Evolutionary conservation across 768 basidiomycete species (phyloP), one percentile per base, ranked within the genome.

Genomic region (Russula earlei): DNA sequence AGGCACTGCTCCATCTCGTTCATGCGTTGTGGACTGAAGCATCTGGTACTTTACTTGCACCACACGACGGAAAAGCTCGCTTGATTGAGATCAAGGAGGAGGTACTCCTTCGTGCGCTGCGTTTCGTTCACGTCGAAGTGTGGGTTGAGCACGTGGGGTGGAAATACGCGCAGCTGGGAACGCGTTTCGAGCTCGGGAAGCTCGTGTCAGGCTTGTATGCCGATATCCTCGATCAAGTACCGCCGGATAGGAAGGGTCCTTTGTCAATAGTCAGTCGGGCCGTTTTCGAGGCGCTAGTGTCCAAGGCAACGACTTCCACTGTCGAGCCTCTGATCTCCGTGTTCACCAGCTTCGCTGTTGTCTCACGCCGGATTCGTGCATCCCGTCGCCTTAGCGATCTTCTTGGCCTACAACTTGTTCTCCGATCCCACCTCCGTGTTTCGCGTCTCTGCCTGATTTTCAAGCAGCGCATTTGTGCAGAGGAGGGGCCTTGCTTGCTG

Each of bases 61-160:
- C 82, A 29, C 69, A 78, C 0, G 76, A 81, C 0, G 77, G 82
- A 44, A 82, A 82, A 46, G 68, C 77, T 6, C 80, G 79, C 31
- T 74, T 85, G 33, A 82, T 78, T 49, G 82, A 82, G 63, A 71
- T 92, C 52, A 92, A 92, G 65, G 87, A 89, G 63, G 88, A 91
- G 55, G 91, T 93, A 5, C 74, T 94, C 22, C 70, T 87, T 46
- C 82, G 88, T 33, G 91, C 88, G 0, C 75, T 82, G 12, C 75
- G 76, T 5, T 91, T 93, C 59, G 78, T 94, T 9, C 89, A 92
- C 63, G 79, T 81, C 8, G 88, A 94, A 66, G 82, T 95, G 19
- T 97, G 93, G 93, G 79, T 85, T 0, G 85, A 87, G 62, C 87
- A 91, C 67, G 67, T 82, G 37, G 80, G 82, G 2, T 97, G 93